phyloP scores from a whole-genome alignment of 2,329 filamentous ascomycete genomes.

The Diaporthe eres region DNA sequence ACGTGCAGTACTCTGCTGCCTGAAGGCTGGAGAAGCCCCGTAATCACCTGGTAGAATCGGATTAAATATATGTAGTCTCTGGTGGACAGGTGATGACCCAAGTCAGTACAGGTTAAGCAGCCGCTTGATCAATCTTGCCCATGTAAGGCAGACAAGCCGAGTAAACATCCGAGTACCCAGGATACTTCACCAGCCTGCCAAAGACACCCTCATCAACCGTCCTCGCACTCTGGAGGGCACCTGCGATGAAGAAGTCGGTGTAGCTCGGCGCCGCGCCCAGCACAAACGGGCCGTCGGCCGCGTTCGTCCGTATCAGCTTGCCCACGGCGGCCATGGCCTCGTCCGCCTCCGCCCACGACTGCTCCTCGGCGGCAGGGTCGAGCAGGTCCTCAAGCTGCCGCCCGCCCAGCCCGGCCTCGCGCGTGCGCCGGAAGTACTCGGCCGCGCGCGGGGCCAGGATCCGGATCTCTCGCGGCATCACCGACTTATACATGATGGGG shows the following conservation, averaged over 20 bases:
- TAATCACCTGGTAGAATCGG: rapidly evolving
- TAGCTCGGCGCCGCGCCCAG: not conserved
- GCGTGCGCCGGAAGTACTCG: slow-evolving; percentile 56
- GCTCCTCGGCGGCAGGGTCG: not conserved
- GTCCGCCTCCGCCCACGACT: not conserved
- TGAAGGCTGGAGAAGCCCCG: not conserved
- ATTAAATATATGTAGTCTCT: not conserved
- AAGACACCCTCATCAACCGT: slow-evolving; percentile 7
- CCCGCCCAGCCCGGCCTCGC: slow-evolving; percentile 46
- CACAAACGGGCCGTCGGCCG: slow-evolving; percentile 4
- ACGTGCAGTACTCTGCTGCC: not conserved
- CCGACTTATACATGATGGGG: slow-evolving; percentile 48
- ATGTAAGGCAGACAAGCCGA: slow-evolving; percentile 22
- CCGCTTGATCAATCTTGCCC: not conserved
- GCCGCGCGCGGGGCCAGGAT: slow-evolving; percentile 54
- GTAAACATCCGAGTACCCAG: slow-evolving; percentile 8
- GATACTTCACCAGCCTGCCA: not conserved
- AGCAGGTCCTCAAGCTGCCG: slow-evolving; percentile 5
- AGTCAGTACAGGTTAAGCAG: not conserved
- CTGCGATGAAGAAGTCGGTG: slow-evolving; percentile 2
- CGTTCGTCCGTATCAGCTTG: slow-evolving; percentile 9
- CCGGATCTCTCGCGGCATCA: slow-evolving; percentile 54
- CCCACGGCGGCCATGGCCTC: not conserved
- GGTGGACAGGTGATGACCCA: not conserved
- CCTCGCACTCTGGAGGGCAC: not conserved